Base-by-base conservation (phyloP, 805 yeast genomes). In the Ogataea siamensis region DNA sequence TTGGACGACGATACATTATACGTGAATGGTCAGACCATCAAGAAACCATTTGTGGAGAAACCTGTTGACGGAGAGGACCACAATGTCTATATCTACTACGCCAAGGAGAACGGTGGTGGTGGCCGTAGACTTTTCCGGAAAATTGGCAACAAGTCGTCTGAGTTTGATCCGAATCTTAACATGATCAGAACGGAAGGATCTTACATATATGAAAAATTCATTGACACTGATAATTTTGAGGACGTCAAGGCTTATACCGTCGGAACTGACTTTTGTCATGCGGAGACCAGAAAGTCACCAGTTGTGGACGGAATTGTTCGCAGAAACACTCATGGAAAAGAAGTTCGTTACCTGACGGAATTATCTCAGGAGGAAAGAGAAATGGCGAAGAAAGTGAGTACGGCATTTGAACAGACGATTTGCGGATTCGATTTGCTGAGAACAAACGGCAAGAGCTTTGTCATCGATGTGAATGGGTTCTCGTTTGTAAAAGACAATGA, bases 61-160 rank as follows among this genome's bases (percentile, higher is more conserved):
- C 99, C 99, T 1, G 98, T 89, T 3, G 96, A 93, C 62, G 99
- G 99, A 38, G 99, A 93, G 64, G 96, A 93, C 63, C 99, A 93
- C 63, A 93, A 93, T 57, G 91, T 93, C 32, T 86, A 83, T 60
- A 89, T 93, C 26, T 93, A 93, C 64, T 93, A 91, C 60, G 83
- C 89, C 23, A 74, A 76, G 40, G 75, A 83, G 42, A 83, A 84
- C 36, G 99, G 99, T 31, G 99, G 99, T 40, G 99, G 99, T 49
- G 99, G 99, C 18, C 74, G 99, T 45, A 73, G 94, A 35, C 67
- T 93, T 45, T 93, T 93, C 68, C 74, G 99, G 49, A 93, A 93
- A 58, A 95, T 93, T 43, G 99, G 98, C 43, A 93, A 93, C 67
- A 93, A 93, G 64, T 84, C 95, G 0, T 87, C 96, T 18, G 99